Conservation (phyloP, 495 filamentous ascomycete species). For the Achaetomiella virescens region DNA sequence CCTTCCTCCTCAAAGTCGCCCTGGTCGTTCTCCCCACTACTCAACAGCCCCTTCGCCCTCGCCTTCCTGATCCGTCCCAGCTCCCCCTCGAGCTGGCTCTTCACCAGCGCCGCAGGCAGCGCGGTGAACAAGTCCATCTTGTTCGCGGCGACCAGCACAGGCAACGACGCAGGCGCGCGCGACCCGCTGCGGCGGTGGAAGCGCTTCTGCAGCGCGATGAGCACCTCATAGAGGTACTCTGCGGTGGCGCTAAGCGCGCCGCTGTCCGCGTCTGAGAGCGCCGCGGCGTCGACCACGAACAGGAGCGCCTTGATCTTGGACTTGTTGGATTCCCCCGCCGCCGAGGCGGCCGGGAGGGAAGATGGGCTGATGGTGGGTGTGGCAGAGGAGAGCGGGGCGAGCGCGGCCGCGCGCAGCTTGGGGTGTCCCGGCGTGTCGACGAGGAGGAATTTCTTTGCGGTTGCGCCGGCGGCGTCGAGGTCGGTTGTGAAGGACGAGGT, state of each 20-base stretch:
- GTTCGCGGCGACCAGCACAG: constrained; percentile 82
- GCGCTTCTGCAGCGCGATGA: constrained; percentile 74
- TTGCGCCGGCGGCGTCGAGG: constrained; percentile 42
- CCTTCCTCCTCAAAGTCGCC: constrained; percentile 55
- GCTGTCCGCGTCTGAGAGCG: constrained; percentile 49
- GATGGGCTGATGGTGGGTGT: constrained; percentile 46
- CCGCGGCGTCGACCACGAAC: constrained; percentile 81
- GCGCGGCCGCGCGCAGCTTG: constrained; percentile 68
- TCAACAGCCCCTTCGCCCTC: constrained; percentile 72
- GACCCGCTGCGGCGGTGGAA: constrained; percentile 47
- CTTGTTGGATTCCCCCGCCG: constrained; percentile 22
- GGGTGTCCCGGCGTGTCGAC: constrained; percentile 92
- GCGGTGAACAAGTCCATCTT: constrained; percentile 96
- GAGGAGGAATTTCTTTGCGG: constrained; percentile 64
- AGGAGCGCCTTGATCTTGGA: constrained; percentile 67
- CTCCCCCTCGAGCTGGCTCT: constrained; percentile 69
- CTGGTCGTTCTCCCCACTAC: constrained; percentile 60
- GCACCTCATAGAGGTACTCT: constrained; percentile 73
- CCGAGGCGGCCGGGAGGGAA: constrained; percentile 43
- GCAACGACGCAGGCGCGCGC: constrained; percentile 56
- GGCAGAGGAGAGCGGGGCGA: constrained; percentile 51
- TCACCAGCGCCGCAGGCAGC: constrained; percentile 71
- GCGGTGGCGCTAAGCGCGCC: constrained; percentile 35
- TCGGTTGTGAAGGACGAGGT: constrained; percentile 56
- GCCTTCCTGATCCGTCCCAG: constrained; percentile 72